Evolutionary conservation across 1,284 basidiomycete genomes (phyloP).

Genomic region (Naganishia sp.): DNA sequence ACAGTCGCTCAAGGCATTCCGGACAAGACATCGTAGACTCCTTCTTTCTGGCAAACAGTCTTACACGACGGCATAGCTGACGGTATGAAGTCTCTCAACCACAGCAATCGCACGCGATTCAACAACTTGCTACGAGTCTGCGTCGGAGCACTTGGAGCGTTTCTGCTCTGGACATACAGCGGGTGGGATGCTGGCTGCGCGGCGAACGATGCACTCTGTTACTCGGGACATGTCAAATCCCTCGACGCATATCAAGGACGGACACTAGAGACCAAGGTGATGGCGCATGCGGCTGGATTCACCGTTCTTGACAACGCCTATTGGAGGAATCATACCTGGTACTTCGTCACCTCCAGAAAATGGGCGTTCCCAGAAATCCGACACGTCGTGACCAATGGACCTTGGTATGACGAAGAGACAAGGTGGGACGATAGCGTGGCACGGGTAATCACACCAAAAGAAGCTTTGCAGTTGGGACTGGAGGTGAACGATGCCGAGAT

Average conservation of each 20-base stretch:
- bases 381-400: slow-evolving; percentile 40
- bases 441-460: background rate
- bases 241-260: background rate
- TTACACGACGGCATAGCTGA: no score
- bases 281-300: slow-evolving; percentile 40
- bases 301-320: slow-evolving; percentile 43
- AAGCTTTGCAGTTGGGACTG: slow-evolving; percentile 2
- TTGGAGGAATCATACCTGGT: slow-evolving; percentile 41
- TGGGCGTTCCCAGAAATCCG: slow-evolving; percentile 61
- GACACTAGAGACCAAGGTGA: slow-evolving; percentile 24
- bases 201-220: background rate
- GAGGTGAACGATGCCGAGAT: background rate
- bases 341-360: slow-evolving; percentile 55
- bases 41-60: background rate
- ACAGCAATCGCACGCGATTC: background rate
- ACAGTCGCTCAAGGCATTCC: background rate
- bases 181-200: background rate
- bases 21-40: background rate
- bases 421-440: slow-evolving; percentile 8
- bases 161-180: slow-evolving; percentile 1
- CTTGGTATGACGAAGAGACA: background rate
- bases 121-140: slow-evolving; percentile 3
- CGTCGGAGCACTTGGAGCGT: background rate
- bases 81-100: slow-evolving; percentile 5
- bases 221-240: background rate